These are phyloP conservation scores for Vigna trinervia DNA, from an alignment of 306 rosid genomes.

Conservation along the genomic window DNA sequence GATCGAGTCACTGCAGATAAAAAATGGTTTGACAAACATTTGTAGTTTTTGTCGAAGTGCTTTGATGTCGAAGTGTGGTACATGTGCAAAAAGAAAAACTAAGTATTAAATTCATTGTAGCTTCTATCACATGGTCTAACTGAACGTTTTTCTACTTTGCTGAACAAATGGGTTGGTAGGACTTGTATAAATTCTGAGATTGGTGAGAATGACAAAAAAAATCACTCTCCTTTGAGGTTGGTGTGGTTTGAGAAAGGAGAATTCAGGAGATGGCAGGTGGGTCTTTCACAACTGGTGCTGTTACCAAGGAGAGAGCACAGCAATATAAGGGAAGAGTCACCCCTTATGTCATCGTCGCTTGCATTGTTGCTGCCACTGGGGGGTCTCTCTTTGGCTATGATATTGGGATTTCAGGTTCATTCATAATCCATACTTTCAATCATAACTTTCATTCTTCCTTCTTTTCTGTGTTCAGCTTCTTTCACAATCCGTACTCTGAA, in stretches of 20 bases:
- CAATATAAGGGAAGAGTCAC: slow-evolving; percentile 80
- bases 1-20: background rate
- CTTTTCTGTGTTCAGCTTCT: slow-evolving; percentile 8
- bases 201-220: slow-evolving; percentile 10
- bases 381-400: slow-evolving; percentile 96
- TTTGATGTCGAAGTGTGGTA: background rate
- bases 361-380: slow-evolving; percentile 84
- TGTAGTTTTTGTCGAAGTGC: background rate
- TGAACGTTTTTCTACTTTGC: background rate
- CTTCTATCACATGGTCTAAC: background rate
- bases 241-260: slow-evolving; percentile 17
- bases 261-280: slow-evolving; percentile 76
- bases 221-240: slow-evolving; percentile 1
- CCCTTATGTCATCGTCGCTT: slow-evolving; percentile 67
- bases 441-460: background rate
- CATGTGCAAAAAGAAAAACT: background rate
- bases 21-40: background rate
- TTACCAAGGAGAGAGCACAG: slow-evolving; percentile 73
- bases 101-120: slow-evolving; percentile 14
- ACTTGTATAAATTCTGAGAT: background rate
- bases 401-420: slow-evolving; percentile 89
- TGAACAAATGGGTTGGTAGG: background rate
- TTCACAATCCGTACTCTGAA: background rate
- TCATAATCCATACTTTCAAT: slow-evolving; percentile 3
- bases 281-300: slow-evolving; percentile 54